phyloP scores from a whole-genome alignment of 495 filamentous ascomycete genomes.

The Tuber calosporum region DNA sequence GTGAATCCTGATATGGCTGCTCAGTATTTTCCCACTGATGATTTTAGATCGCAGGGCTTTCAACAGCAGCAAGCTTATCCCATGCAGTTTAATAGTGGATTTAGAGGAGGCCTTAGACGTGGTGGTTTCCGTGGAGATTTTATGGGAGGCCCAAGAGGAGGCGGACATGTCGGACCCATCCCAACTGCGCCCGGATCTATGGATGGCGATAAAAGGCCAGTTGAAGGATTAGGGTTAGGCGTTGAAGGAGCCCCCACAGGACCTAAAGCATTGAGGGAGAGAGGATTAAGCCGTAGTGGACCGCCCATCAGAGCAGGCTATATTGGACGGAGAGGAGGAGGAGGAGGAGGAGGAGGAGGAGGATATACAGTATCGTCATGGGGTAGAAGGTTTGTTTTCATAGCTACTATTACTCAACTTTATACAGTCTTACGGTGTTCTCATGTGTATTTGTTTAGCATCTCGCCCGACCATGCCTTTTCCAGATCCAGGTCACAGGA shows the following conservation, averaged over 20 bases:
- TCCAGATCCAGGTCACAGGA: slow-evolving; percentile 25
- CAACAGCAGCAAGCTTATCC: slow-evolving; percentile 23
- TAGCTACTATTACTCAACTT: slow-evolving; percentile 8
- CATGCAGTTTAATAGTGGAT: slow-evolving; percentile 20
- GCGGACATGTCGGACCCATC: slow-evolving; percentile 20
- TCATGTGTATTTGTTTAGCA: slow-evolving; percentile 19
- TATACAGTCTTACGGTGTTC: slow-evolving; percentile 25
- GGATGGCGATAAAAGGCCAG: slow-evolving; percentile 33
- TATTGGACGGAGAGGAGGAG: slow-evolving; percentile 33
- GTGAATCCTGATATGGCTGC: slow-evolving; percentile 37
- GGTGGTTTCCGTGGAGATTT: slow-evolving; percentile 31
- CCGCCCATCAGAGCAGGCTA: slow-evolving; percentile 35
- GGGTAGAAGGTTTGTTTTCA: slow-evolving; percentile 38
- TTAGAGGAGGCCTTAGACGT: slow-evolving; percentile 34
- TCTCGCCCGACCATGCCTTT: slow-evolving; percentile 27
- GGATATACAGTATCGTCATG: slow-evolving; percentile 30
- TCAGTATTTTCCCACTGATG: slow-evolving; percentile 38
- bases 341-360: slow-evolving; percentile 33
- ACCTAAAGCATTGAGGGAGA: slow-evolving; percentile 86
- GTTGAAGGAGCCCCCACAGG: slow-evolving; percentile 79
- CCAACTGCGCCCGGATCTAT: slow-evolving; percentile 24
- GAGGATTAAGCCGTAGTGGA: slow-evolving; percentile 48
- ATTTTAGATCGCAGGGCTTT: slow-evolving; percentile 33
- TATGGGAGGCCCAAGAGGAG: slow-evolving; percentile 15
- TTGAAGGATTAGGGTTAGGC: slow-evolving; percentile 47